These are phyloP conservation scores for Dipodascopsis uninucleata DNA, from an alignment of 805 yeast species.

Conservation along the genomic window DNA sequence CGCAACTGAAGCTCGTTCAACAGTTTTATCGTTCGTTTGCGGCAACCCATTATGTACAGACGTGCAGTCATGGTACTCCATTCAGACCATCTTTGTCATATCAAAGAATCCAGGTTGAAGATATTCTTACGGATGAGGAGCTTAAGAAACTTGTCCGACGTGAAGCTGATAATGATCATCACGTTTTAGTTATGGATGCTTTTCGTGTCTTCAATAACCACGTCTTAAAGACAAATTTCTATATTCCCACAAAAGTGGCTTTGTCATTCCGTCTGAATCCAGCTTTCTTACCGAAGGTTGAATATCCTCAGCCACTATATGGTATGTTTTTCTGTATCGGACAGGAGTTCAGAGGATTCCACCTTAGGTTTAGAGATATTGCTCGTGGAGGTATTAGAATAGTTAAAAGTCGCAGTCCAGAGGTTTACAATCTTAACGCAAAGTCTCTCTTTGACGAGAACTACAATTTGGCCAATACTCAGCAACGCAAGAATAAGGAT, in stretches of 20 bases:
- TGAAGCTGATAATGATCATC: conserved; percentile 73
- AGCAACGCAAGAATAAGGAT: conserved; percentile 95
- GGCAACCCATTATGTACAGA: conserved; percentile 76
- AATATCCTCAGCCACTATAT: conserved; percentile 88
- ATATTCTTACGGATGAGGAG: conserved; percentile 70
- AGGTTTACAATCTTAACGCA: conserved; percentile 79
- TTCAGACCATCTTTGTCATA: conserved; percentile 65
- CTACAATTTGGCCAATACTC: conserved; percentile 92
- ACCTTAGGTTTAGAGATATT: conserved; percentile 91
- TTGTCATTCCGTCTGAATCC: conserved; percentile 89
- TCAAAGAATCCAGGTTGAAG: conserved; percentile 75
- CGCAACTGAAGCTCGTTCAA: conserved; percentile 67
- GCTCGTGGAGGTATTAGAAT: conserved; percentile 98
- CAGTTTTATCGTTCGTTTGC: conserved; percentile 89
- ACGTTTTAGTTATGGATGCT: conserved; percentile 74
- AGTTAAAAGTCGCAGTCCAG: conserved; percentile 79
- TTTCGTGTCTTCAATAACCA: conserved; percentile 80
- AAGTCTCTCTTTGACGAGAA: conserved; percentile 93
- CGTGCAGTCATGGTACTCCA: conserved; percentile 37
- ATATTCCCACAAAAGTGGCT: conserved; percentile 90
- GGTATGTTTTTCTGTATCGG: conserved; percentile 97
- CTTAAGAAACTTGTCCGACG: conserved; percentile 64
- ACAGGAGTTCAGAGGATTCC: conserved; percentile 95
- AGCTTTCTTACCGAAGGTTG: conserved; percentile 72
- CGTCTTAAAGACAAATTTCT: conserved; percentile 88